Evolutionary conservation across 768 basidiomycete genomes (phyloP).

Genomic region (Lentinula edodes): DNA sequence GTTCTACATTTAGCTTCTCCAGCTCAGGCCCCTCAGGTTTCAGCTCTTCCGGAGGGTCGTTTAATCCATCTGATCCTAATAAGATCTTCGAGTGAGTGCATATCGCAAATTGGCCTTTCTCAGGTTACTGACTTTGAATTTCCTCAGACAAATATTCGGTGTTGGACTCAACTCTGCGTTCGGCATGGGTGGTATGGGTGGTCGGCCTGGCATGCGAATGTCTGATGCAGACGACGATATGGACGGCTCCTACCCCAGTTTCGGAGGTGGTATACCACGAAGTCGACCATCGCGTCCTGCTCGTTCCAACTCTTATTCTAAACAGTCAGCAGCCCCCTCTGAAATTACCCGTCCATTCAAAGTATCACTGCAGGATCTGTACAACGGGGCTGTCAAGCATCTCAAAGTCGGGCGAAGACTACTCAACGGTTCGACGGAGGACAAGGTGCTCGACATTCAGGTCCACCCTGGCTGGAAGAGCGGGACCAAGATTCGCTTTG

Average conservation of each 20-base stretch:
- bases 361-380: constrained; percentile 82
- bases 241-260: constrained; percentile 27
- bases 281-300: constrained; percentile 40
- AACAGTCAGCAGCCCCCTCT: constrained; percentile 26
- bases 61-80: constrained; percentile 75
- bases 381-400: constrained; percentile 78
- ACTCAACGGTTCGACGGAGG: constrained; percentile 71
- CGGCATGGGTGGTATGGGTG: constrained; percentile 31
- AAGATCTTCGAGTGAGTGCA: constrained; percentile 81
- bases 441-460: constrained; percentile 78
- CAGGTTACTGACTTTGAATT: not conserved
- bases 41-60: constrained; percentile 35
- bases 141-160: constrained; percentile 54
- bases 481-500: constrained; percentile 91
- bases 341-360: constrained; percentile 83
- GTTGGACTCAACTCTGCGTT: constrained; percentile 22
- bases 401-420: constrained; percentile 79
- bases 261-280: constrained; percentile 45
- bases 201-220: constrained; percentile 17
- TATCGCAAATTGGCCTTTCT: not conserved
- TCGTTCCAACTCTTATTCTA: constrained; percentile 13
- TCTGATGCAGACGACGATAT: constrained; percentile 43
- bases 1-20: constrained; percentile 52
- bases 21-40: constrained; percentile 30
- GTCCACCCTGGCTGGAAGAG: constrained; percentile 92